phyloP scores from a whole-genome alignment of 1,139 yeast genomes.

The Blastobotrys illinoisensis region DNA sequence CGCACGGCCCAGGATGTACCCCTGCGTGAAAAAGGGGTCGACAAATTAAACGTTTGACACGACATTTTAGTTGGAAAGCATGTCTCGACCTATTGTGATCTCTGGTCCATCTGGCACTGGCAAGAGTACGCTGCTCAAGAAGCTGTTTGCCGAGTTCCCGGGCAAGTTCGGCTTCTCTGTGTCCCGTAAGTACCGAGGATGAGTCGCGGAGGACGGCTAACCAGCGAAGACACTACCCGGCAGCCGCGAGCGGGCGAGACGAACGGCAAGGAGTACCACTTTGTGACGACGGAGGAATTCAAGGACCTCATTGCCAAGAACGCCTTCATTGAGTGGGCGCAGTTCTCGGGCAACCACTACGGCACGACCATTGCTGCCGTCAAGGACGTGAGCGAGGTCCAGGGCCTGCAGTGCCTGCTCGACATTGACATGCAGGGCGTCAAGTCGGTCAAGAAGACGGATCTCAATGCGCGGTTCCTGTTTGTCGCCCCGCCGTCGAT shows the following conservation, averaged over 20 bases:
- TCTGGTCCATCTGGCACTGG: slow-evolving; percentile 98
- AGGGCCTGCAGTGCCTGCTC: slow-evolving; percentile 66
- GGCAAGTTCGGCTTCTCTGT: slow-evolving; percentile 87
- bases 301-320: slow-evolving; percentile 63
- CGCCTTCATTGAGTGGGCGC: slow-evolving; percentile 95
- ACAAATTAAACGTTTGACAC: background rate
- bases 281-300: slow-evolving; percentile 73
- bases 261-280: slow-evolving; percentile 85
- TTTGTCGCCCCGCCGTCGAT: slow-evolving; percentile 91
- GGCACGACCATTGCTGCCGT: slow-evolving; percentile 90
- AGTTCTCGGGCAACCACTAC: slow-evolving; percentile 93
- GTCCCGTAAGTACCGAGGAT: slow-evolving; percentile 43
- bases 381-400: slow-evolving; percentile 55
- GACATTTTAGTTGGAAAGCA: slow-evolving; percentile 7
- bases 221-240: slow-evolving; percentile 74
- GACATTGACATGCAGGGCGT: slow-evolving; percentile 99
- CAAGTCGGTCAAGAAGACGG: slow-evolving; percentile 76
- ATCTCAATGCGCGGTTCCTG: slow-evolving; percentile 75
- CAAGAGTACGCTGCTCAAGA: slow-evolving; percentile 87
- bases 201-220: background rate
- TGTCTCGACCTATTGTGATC: slow-evolving; percentile 80
- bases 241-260: slow-evolving; percentile 86
- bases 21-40: background rate
- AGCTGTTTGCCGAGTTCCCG: slow-evolving; percentile 85
- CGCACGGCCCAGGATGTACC: background rate